Conservation (phyloP, 768 basidiomycete species). For the Phaffia tasmanica region DNA sequence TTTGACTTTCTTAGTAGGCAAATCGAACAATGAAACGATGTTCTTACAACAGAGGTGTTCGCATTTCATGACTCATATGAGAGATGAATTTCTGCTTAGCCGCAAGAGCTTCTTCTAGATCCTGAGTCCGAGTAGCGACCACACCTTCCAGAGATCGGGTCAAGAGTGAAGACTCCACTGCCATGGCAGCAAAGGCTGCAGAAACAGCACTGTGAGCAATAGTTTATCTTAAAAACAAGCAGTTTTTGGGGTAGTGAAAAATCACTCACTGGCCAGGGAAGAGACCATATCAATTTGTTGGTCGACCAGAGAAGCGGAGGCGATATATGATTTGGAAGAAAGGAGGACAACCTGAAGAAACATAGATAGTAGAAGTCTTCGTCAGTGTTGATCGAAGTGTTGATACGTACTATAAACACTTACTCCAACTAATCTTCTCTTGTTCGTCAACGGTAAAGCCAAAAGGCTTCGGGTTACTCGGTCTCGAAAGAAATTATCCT, state of each 20-base stretch:
- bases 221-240: not conserved
- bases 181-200: slow-evolving; percentile 3
- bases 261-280: not conserved
- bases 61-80: slow-evolving; percentile 6
- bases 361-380: too few relatives aligned
- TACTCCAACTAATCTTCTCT: slow-evolving; percentile 12
- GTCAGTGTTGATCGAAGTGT: too few relatives aligned
- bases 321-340: not conserved
- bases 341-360: not conserved
- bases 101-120: not conserved
- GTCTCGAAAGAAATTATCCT: not conserved
- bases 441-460: slow-evolving; percentile 5
- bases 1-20: not conserved
- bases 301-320: not conserved
- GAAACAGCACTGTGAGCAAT: not conserved
- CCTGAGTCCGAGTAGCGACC: not conserved
- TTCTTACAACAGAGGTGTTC: slow-evolving; percentile 1
- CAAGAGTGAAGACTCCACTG: not conserved
- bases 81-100: not conserved
- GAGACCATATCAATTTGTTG: slow-evolving; percentile 12
- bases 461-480: not conserved
- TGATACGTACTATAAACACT: not conserved
- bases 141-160: not conserved
- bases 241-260: too few relatives aligned
- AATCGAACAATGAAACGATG: not conserved